Evolutionary conservation across 2,329 filamentous ascomycete species (phyloP), one percentile per base, ranked within the genome.

Genomic region (Arthroderma sp.): DNA sequence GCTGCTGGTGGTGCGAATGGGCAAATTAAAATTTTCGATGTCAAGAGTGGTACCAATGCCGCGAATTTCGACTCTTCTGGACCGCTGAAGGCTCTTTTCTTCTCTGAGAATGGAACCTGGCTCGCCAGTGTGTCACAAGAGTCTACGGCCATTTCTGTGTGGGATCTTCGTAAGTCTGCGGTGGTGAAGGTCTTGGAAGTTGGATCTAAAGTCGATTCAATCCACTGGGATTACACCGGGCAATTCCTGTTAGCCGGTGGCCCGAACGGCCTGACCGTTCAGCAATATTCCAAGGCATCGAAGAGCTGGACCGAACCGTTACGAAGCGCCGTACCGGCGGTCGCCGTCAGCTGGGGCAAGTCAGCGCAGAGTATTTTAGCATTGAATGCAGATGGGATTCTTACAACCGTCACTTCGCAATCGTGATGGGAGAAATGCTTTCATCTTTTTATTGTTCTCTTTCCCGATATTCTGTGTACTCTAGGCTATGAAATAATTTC

Each of bases 51-150:
- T 33, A 76, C 81, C 48, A 74, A 79, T 52, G 85, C 85, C 29
- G 85, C 85, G 29, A 79, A 77, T 45, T 94, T 93, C 62, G 69
- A 72, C 5, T 64, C 71, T 48, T 59, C 64, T 27, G 78, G 79
- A 0, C 79, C 87, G 0, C 74, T 95, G 3, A 78, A 84, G 55
- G 77, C 79, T 7, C 68, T 98, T 36, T 73, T 76, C 47, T 98
- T 98, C 66, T 95, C 88, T 0, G 91, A 98, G 63, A 98, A 98
- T 55, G 91, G 91, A 27, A 94, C 85, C 56, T 96, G 88, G 85
- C 80, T 98, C 51, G 89, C 89, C 1, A 83, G 86, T 4, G 81
- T 81, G 5, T 79, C 82, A 47, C 80, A 86, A 62, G 80, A 79
- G 29, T 84, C 87, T 52, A 83, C 79, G 22, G 81, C 73, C 27